These are phyloP conservation scores for Silene noctiflora DNA, from an alignment of 179 eudicot genomes.

Conservation along the genomic window DNA sequence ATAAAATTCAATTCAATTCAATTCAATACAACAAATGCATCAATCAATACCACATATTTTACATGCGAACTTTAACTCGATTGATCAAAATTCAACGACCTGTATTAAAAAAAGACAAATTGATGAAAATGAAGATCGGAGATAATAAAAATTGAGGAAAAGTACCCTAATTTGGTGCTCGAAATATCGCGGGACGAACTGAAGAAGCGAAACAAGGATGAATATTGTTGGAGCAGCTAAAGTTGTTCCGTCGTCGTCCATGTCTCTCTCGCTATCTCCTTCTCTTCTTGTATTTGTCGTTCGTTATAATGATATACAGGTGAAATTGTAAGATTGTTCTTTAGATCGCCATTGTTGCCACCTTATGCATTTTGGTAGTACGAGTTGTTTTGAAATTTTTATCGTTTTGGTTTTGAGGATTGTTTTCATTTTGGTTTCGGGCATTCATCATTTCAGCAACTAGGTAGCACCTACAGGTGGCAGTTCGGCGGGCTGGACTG, in stretches of 20 bases:
- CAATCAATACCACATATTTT: not conserved
- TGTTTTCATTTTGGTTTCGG: not conserved
- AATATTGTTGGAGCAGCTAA: slow-evolving; percentile 69
- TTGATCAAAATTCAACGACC: not conserved
- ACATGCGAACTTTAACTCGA: not conserved
- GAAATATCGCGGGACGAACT: slow-evolving; percentile 41
- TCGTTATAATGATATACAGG: not conserved
- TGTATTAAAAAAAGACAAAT: too few species aligned
- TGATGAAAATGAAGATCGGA: too few species aligned
- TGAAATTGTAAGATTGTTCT: not conserved
- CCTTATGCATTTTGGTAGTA: not conserved
- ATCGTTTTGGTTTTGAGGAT: not conserved
- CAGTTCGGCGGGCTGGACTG: too few species aligned
- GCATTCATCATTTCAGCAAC: too few species aligned
- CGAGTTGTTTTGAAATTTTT: too few species aligned
- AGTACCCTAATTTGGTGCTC: slow-evolving; percentile 49
- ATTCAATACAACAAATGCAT: not conserved
- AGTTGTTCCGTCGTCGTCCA: slow-evolving; percentile 41
- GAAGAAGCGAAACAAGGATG: slow-evolving; percentile 46
- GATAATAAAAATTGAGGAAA: not conserved
- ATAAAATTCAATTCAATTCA: not conserved
- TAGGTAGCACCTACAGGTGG: too few species aligned
- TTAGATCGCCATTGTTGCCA: not conserved
- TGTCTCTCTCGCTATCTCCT: not conserved
- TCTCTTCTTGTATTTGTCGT: not conserved